These are phyloP conservation scores for Monilinia fructigena DNA, from an alignment of 2,329 filamentous ascomycete genomes.

Conservation along the genomic window DNA sequence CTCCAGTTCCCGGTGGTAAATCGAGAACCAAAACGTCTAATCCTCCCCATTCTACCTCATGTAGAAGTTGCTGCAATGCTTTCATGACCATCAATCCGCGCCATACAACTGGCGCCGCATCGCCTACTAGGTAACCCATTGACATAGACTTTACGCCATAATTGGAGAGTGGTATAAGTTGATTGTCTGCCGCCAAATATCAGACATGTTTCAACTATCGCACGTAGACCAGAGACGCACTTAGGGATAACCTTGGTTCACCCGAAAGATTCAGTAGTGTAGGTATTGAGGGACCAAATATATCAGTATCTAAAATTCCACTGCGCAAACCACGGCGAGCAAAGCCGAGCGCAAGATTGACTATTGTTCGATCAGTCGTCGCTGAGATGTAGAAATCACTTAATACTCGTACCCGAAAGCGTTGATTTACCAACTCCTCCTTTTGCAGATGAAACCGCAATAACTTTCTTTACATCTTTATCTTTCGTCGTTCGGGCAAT, in stretches of 20 bases:
- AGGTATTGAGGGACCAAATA: constrained; percentile 93
- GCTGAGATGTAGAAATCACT: neutral
- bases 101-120: constrained; percentile 86
- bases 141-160: constrained; percentile 99
- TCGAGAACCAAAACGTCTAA: constrained; percentile 88
- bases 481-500: constrained; percentile 75
- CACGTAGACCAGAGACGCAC: constrained; percentile 48
- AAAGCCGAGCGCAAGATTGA: constrained; percentile 83
- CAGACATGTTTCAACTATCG: constrained; percentile 29
- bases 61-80: constrained; percentile 88
- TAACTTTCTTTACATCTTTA: constrained; percentile 84
- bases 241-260: constrained; percentile 71
- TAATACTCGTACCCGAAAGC: constrained; percentile 62
- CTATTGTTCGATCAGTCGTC: constrained; percentile 39
- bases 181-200: constrained; percentile 57
- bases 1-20: constrained; percentile 89
- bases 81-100: constrained; percentile 97
- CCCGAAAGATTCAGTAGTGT: constrained; percentile 81
- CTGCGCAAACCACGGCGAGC: constrained; percentile 77
- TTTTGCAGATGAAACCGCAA: constrained; percentile 96
- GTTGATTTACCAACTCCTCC: constrained; percentile 98
- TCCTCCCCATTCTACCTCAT: constrained; percentile 91
- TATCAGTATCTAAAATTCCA: constrained; percentile 91
- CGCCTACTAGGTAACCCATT: constrained; percentile 88
- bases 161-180: constrained; percentile 83